Evolutionary conservation across 495 filamentous ascomycete genomes (phyloP), one percentile per base, ranked within the genome.

Genomic region (Penicillium cosmopolitanum): DNA sequence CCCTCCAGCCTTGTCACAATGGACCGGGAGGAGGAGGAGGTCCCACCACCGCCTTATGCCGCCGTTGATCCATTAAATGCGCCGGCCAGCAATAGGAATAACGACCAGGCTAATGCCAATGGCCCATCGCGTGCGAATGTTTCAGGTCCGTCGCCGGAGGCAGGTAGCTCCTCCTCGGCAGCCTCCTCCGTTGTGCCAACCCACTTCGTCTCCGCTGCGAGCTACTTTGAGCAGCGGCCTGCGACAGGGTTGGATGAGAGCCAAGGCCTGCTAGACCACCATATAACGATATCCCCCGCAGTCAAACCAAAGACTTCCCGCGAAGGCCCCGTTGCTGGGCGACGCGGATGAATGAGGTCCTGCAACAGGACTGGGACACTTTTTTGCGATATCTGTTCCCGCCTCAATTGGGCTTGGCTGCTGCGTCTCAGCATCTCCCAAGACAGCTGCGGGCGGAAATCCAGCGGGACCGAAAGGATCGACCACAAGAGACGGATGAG

Each of bases 361-460:
- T 65, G 44, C 76, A 77, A 61, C 74, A 77, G 61, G 81, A 84
- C 64, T 84, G 81, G 81, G 75, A 80, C 51, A 77, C 73, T 12
- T 84, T 83, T 55, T 50, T 82, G 40, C 72, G 75, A n/a, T 74
- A 78, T 57, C 66, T 83, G 1, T 79, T 84, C 38, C 75, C 78
- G 2, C 64, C 76, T 12, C 68, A 79, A 48, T 62, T 78, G 16
- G 75, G 74, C 9, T 68, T 74, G 12, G 76, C 77, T 15, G 73
- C 77, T 5, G 62, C 72, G 8, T 78, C 74, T 2, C 67, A 73
- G 8, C 67, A 77, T 53, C 64, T 79, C 19, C 71, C 75, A 9
- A 76, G 74, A 0, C 78, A 79, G 54, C 33, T 75, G 38, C 66
- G 76, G 25, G 77, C 75, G 5, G 72, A 80, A 43, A 75, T 76